Base-by-base conservation (phyloP, 768 basidiomycete genomes). In the Agrocybe praecox region DNA sequence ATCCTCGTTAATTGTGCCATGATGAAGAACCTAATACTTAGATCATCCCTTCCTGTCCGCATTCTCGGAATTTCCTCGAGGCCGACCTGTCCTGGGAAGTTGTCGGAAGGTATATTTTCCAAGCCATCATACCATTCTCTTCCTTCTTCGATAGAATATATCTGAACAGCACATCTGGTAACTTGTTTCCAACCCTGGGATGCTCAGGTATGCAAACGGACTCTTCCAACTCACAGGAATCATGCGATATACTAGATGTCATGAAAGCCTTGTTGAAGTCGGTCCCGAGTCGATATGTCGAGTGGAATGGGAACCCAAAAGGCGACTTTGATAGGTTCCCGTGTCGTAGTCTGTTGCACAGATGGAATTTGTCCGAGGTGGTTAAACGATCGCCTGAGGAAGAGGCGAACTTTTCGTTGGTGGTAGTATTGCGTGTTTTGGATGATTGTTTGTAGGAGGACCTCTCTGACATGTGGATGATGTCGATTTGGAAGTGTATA, bases 301-400 rank as follows among this genome's bases (percentile, higher is more conserved):
- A 65, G 40, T 62, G 72, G 56, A 78, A 75, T 1, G 78, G 76
- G 56, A 77, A 80, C 2, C 74, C 74, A 14, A 51, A 58, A 21
- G 70, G 73, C 62, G 73, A 66, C 50, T 69, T 66, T 26, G 69
- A 48, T 17, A 77, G 58, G 52, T 59, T 64, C 36, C 66, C 67
- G 22, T 63, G 62, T 43, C 69, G 69, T 14, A 79, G 68, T 23
- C 70, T 62, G 36, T 62, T 61, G n/a, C 67, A 67, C 22, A 77
- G 63, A 49, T 69, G 66, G 43, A 65, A 60, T 64, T 69, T 74
- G 5, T 58, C 45, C 9, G 26, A 29, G 26, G 4, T 29, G 26
- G 26, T 9, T 29, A 29, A 4, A 29, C 5, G 26, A 29, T 29
- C 26, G 9, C 26, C 9, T 29, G 26, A 29, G 9, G 26, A 29